phyloP scores from a whole-genome alignment of 139 green algal genomes.

The Spirogloea muscicola region DNA sequence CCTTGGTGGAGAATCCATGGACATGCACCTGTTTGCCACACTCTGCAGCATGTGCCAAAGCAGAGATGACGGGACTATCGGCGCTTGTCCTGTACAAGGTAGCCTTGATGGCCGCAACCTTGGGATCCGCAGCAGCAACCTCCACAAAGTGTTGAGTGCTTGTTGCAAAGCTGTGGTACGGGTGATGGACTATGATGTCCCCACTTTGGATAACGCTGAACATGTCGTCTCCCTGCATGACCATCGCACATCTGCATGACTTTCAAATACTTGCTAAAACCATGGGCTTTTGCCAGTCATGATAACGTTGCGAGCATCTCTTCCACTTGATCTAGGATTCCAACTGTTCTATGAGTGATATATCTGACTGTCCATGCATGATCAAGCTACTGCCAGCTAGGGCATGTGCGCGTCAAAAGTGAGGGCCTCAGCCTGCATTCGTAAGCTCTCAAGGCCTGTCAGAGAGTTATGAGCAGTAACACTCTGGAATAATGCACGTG shows the following conservation, averaged over 20 bases:
- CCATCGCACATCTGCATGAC: background rate
- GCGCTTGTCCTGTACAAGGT: conserved; percentile 59
- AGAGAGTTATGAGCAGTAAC: too few relatives aligned
- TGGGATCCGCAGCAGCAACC: conserved; percentile 48
- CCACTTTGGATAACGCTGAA: conserved; percentile 49
- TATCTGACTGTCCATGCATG: background rate
- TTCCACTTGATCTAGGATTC: background rate
- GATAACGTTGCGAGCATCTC: background rate
- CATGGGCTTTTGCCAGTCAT: background rate
- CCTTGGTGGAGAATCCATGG: too few relatives aligned
- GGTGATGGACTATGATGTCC: conserved; percentile 61
- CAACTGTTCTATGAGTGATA: background rate
- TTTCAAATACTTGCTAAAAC: background rate
- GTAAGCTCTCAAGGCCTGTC: too few relatives aligned
- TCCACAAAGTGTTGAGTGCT: conserved; percentile 58
- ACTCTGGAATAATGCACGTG: too few relatives aligned
- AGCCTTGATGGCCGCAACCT: conserved; percentile 62
- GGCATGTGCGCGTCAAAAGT: background rate
- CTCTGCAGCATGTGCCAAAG: conserved; percentile 55
- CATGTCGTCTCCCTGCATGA: conserved; percentile 39
- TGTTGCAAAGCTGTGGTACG: conserved; percentile 58
- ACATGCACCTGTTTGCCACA: conserved; percentile 51
- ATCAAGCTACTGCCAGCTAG: background rate
- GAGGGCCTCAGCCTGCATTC: too few relatives aligned
- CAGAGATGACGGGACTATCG: conserved; percentile 56